phyloP scores from a whole-genome alignment of 148 eudicot species.

The Nepenthes mirabilis region DNA sequence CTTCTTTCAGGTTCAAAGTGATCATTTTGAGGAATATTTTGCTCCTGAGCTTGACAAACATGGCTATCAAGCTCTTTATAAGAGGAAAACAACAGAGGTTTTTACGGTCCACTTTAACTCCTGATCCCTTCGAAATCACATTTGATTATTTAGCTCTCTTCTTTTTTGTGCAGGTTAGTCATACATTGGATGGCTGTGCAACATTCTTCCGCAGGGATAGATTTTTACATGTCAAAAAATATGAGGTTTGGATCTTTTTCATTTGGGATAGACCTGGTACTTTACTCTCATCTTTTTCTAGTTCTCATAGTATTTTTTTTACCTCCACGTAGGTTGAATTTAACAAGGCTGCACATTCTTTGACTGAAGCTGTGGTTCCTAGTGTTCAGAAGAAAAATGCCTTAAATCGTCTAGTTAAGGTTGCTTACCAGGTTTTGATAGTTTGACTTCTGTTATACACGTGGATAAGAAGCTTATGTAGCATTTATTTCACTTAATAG shows the following conservation, averaged over 20 bases:
- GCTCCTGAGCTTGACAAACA: constrained; percentile 74
- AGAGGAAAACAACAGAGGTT: constrained; percentile 70
- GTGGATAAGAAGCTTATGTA: background rate
- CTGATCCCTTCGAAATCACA: background rate
- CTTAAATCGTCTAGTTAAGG: constrained; percentile 52
- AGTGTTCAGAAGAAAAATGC: constrained; percentile 55
- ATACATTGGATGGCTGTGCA: constrained; percentile 78
- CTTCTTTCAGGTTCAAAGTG: constrained; percentile 74
- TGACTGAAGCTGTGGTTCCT: constrained; percentile 61
- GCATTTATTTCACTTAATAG: constrained; percentile 19
- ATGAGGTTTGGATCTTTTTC: constrained; percentile 41
- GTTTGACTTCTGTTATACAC: background rate
- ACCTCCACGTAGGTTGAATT: constrained; percentile 52
- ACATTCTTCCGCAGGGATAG: constrained; percentile 76
- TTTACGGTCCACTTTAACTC: background rate
- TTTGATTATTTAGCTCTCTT: background rate
- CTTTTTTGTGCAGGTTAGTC: constrained; percentile 27
- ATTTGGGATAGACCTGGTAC: background rate
- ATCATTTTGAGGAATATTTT: constrained; percentile 80
- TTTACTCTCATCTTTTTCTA: background rate
- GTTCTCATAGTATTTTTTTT: background rate
- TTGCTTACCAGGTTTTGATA: constrained; percentile 6
- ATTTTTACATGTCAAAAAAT: constrained; percentile 64
- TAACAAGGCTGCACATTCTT: constrained; percentile 68
- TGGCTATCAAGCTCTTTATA: constrained; percentile 72